phyloP scores from a whole-genome alignment of 2,329 filamentous ascomycete genomes.

The Lasiodiplodia theobromae region DNA sequence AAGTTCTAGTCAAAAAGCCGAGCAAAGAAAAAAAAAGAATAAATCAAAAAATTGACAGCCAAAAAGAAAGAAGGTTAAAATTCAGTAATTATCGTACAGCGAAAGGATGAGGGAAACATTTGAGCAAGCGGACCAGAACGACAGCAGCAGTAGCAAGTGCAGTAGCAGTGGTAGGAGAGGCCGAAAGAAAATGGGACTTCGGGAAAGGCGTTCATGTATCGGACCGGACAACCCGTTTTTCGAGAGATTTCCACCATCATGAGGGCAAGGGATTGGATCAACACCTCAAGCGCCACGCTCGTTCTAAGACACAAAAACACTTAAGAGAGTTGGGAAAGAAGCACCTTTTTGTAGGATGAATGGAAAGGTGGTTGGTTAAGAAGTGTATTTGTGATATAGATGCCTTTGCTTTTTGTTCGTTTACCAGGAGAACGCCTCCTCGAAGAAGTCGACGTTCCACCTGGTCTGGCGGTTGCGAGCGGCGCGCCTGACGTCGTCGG shows the following conservation, averaged over 20 bases:
- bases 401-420: background rate
- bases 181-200: background rate
- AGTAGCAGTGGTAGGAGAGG: background rate
- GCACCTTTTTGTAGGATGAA: conserved; percentile 6
- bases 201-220: background rate
- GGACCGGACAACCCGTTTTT: background rate
- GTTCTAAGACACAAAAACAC: conserved; percentile 15
- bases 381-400: background rate
- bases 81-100: conserved; percentile 18
- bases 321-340: conserved; percentile 6
- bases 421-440: conserved; percentile 76
- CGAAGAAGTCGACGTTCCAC: conserved; percentile 77
- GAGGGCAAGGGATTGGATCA: background rate
- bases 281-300: conserved; percentile 26
- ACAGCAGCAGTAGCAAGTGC: background rate
- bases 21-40: background rate
- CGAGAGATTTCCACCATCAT: background rate
- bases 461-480: conserved; percentile 70
- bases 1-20: background rate
- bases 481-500: conserved; percentile 75
- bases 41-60: background rate
- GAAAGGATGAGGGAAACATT: background rate
- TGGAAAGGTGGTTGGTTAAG: background rate
- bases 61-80: background rate
- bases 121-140: background rate